Percentiles rank a stretch among this genome's conserved stretches.
These are phyloP conservation scores for Salix suchowensis DNA, from an alignment of 345 rosid genomes.

Conservation along the genomic window DNA sequence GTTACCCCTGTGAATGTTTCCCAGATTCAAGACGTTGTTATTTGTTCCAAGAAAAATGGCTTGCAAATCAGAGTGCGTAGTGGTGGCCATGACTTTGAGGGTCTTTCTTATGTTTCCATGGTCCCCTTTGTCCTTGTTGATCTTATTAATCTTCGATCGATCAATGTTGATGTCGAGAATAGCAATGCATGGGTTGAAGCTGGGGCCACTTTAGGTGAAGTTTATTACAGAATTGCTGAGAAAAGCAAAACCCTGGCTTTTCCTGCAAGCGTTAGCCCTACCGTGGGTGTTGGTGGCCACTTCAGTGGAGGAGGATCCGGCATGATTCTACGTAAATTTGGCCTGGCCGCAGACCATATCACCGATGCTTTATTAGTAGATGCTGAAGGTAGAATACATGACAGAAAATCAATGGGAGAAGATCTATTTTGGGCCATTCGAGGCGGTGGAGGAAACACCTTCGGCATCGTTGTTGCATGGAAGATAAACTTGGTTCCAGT, in stretches of 20 bases:
- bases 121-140: conserved; percentile 18
- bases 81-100: conserved; percentile 17
- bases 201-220: conserved; percentile 7
- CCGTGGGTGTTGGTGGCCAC: conserved; percentile 12
- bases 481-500: conserved; percentile 9
- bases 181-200: conserved; percentile 14
- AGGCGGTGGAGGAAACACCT: conserved; percentile 12
- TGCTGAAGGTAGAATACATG: not conserved
- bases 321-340: conserved; percentile 3
- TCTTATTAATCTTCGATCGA: conserved; percentile 7
- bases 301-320: not conserved
- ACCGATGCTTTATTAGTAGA: not conserved
- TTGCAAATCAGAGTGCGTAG: conserved; percentile 19
- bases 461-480: conserved; percentile 2
- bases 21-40: not conserved
- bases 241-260: conserved; percentile 3
- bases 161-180: not conserved
- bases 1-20: conserved; percentile 1
- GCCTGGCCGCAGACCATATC: not conserved
- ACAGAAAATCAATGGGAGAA: conserved; percentile 14
- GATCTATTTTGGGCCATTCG: conserved; percentile 10
- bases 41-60: not conserved
- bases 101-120: conserved; percentile 10
- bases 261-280: conserved; percentile 11
- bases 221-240: not conserved